Evolutionary conservation across 2,329 filamentous ascomycete species (phyloP).

Genomic region (Ophiognomonia clavigignenti-juglandacearum): DNA sequence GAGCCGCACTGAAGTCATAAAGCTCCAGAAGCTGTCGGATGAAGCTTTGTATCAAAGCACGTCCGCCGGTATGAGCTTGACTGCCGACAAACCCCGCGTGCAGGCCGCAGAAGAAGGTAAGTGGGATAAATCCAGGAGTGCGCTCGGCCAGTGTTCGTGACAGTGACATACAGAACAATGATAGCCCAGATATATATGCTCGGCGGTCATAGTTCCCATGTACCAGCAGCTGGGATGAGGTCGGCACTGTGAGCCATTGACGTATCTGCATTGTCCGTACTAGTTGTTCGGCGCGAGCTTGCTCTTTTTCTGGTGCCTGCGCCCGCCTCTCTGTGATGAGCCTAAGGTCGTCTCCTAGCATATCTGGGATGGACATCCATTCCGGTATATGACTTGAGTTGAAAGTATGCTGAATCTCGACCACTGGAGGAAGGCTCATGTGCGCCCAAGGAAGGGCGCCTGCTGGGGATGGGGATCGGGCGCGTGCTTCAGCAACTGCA

Average conservation of each 20-base stretch:
- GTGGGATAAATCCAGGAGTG: not conserved
- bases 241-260: not conserved
- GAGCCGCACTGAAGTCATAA: not conserved
- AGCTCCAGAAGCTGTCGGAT: not conserved
- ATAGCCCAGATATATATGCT: not conserved
- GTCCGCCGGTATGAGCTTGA: not conserved
- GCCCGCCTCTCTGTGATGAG: not conserved
- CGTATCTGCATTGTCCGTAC: not conserved
- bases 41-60: conserved; percentile 1
- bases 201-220: not conserved
- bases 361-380: not conserved
- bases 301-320: not conserved
- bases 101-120: conserved; percentile 3
- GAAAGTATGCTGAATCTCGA: no score
- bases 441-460: no score
- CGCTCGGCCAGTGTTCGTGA: not conserved
- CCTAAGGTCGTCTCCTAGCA: not conserved
- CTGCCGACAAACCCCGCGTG: not conserved
- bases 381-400: no score
- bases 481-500: not conserved
- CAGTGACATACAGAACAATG: not conserved
- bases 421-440: no score
- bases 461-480: no score
- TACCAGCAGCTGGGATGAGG: not conserved
- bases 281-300: not conserved